Conservation (phyloP, 2,329 filamentous ascomycete genomes). For the Shiraia sp. region DNA sequence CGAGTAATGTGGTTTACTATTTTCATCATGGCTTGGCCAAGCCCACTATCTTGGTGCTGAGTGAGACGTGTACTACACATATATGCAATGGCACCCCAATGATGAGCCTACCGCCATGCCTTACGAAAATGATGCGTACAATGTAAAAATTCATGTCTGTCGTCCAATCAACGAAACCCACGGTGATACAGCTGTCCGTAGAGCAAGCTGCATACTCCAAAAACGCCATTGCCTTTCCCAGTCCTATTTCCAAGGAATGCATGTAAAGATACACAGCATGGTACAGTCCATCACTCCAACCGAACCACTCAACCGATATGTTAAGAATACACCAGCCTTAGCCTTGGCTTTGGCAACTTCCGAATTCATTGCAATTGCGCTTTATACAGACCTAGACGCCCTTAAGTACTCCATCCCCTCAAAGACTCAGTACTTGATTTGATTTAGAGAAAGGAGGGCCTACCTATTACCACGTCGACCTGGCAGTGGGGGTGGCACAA, state of each 20-base stretch:
- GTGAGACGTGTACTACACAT: too few relatives aligned
- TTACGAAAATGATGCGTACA: too few relatives aligned
- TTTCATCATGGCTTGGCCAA: too few relatives aligned
- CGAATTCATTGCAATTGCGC: background rate
- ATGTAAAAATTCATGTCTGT: too few relatives aligned
- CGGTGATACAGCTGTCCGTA: constrained; percentile 17
- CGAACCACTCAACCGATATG: background rate
- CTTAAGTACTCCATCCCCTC: constrained; percentile 42
- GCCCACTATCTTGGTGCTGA: too few relatives aligned
- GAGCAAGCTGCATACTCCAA: constrained; percentile 11
- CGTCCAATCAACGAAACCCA: too few relatives aligned
- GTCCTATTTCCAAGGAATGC: background rate
- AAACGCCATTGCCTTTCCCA: constrained; percentile 3
- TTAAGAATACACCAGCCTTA: background rate
- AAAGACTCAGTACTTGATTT: constrained; percentile 33
- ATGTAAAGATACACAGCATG: background rate
- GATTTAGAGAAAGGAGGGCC: constrained; percentile 23
- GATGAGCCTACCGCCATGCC: too few relatives aligned
- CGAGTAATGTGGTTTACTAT: too few relatives aligned
- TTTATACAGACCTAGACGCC: constrained; percentile 16
- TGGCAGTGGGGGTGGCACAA: constrained; percentile 36
- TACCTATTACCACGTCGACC: constrained; percentile 40
- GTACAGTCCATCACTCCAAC: background rate
- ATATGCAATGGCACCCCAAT: too few relatives aligned
- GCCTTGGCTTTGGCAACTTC: background rate